Evolutionary conservation across 768 basidiomycete genomes (phyloP), one percentile per base, ranked within the genome.

Genomic region (Hypholoma sublateritium): DNA sequence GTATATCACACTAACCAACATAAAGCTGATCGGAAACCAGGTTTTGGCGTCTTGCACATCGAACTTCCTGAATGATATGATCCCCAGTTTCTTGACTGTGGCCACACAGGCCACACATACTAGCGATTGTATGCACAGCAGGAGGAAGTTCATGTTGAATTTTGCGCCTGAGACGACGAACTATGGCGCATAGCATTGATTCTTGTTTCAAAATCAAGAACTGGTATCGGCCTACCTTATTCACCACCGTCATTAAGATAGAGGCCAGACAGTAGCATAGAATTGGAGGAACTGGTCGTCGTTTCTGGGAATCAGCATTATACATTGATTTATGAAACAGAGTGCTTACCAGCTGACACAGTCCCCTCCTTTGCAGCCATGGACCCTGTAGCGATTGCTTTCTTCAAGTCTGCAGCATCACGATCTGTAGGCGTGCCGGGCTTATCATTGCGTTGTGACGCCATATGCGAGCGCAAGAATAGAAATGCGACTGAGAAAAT

Each of bases 121-220:
- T 28, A 81, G 72, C 1, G 92, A 93, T 69, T 99, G 97, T 55
- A 98, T 91, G 55, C 88, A 87, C 36, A 98, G 80, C 39, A 99
- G 83, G 43, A 98, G 79, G 69, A 98, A 98, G 62, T 91, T 98
- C 97, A 98, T 98, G 61, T 91, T 93, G 74, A 98, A 99, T 64
- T 91, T 72, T 28, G 80, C 80, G 5, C 97, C 97, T 1, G 95
- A 98, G 6, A 98, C 96, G 55, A 98, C 93, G 63, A 90, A 98
- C 91, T 98, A 49, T 6, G 25, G 13, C n/a, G 8, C 5, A 5
- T 46, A 4, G 28, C 22, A 19, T 53, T 13, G n/a, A 60, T 25
- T 59, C 19, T 43, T 16, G 16, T 37, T 22, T 17, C 16, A 17
- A 4, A 39, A 35, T 17, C 25, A 44, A 41, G 21, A 14, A 32